Evolutionary conservation across 208 protist species (phyloP), one percentile per base, ranked within the genome.

Genomic region (Acanthamoeba quina): DNA sequence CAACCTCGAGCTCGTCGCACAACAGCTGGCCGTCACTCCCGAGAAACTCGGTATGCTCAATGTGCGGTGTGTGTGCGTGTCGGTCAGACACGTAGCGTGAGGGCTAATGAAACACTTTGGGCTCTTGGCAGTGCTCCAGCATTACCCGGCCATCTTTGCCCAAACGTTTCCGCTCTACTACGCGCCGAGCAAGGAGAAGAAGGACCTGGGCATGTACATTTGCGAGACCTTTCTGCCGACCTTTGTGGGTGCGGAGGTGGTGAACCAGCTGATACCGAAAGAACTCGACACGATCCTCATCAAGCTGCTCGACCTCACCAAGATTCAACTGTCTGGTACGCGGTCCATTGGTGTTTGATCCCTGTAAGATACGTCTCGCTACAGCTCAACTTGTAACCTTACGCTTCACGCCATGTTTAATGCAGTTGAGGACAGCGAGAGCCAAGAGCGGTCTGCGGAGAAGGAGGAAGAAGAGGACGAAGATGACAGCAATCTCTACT

Each of bases 161-260:
- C 89, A 93, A 31, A 93, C 66, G 24, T 93, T 93, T 34, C 89
- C 89, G 68, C 68, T 93, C n/a, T 93, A 82, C 89, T 93, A 93
- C n/a, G 2, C 76, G 9, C 24, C 76, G 24, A 47, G 24, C 58
- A 93, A 93, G 89, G 89, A 64, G n/a, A 93, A 93, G 89, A 93
- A 93, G 54, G 89, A 93, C 31, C 37, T 93, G 31, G 89, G 89
- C 26, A 60, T 80, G 34, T 64, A 80, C 26, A 93, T 93, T 13
- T 93, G 89, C 68, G 89, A 93, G 21, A 74, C 41, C 49, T 93
- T 93, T 34, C 47, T 93, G 64, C 64, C 60, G 5, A 64, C 41
- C 1, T 93, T 93, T 34, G 66, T 93, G 31, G 26, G n/a, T 24
- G 49, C 89, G 4, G 89, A 74, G 66, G 19, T 49, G 3, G 68